Base-by-base conservation (phyloP, 2,329 filamentous ascomycete genomes). In the Claviceps africana region DNA sequence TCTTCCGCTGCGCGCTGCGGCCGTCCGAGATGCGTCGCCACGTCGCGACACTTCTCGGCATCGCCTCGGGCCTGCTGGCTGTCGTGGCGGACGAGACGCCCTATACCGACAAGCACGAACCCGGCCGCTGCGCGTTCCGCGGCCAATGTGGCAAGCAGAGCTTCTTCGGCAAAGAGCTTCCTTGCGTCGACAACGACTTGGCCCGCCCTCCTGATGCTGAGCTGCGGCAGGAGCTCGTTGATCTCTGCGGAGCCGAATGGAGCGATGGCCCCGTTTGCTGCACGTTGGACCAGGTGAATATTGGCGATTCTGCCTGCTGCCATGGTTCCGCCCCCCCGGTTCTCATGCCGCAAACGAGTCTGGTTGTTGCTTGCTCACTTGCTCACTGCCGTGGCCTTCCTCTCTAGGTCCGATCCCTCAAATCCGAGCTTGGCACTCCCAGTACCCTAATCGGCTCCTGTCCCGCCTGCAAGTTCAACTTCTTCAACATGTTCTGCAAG, bases 401-500 rank as follows among this genome's bases (percentile, higher is more conserved):
- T 11, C 10, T 33, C 13, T 33, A 90, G 85, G 75, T 98, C 53
- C 79, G 86, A 60, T 76, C 85, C 1, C 80, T 98, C 56, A 84
- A 87, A 60, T 84, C 80, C 55, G 94, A 95, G 62, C 77, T 98
- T 53, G 85, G 87, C 59, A 88, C 88, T 22, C 91, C 89, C 2
- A 88, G 90, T 60, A 82, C 85, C 54, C 85, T 98, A 63, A 89
- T 98, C 65, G 83, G 89, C 28, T 88, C 89, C 10, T 98, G 93
- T 66, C 93, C 93, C 1, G 93, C 94, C 33, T 98, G 93, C 78
- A 95, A 93, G 69, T 85, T 90, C 61, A 98, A 98, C 73, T 98
- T 98, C 74, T 97, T 88, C 75, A 95, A 98, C 71, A 76, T 94
- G 45, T 98, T 98, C 68, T 98, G 93, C 72, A 94, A 89, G 4